phyloP scores from a whole-genome alignment of 2,329 filamentous ascomycete species.

The Rhinocladiella mackenziei region DNA sequence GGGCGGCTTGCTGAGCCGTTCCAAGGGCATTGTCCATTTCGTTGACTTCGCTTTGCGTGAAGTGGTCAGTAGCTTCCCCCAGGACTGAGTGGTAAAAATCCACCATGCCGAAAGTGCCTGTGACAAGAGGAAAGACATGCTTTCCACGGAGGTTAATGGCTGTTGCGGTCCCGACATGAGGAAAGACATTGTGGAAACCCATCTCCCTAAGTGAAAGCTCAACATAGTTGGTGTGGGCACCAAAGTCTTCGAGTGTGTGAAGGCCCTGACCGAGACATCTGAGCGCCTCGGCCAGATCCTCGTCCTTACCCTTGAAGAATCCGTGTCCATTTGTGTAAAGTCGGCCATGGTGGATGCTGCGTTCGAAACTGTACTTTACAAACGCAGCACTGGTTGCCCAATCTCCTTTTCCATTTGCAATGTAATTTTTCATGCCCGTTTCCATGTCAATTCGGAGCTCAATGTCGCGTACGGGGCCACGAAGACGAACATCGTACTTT shows the following conservation, averaged over 20 bases:
- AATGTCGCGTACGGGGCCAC: constrained; percentile 67
- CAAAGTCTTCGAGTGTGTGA: constrained; percentile 74
- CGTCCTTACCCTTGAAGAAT: constrained; percentile 61
- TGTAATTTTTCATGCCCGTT: constrained; percentile 99
- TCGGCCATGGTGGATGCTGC: constrained; percentile 73
- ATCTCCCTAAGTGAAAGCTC: constrained; percentile 72
- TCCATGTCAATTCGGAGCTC: constrained; percentile 69
- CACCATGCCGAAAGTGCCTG: constrained; percentile 69
- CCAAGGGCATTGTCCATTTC: constrained; percentile 72
- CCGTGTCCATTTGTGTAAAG: constrained; percentile 65
- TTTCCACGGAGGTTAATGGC: constrained; percentile 64
- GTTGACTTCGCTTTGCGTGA: constrained; percentile 79
- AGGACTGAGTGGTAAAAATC: constrained; percentile 78
- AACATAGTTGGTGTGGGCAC: constrained; percentile 78
- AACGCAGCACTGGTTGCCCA: constrained; percentile 92
- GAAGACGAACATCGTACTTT: constrained; percentile 73
- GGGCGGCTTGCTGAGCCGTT: constrained; percentile 56
- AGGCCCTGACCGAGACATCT: constrained; percentile 71
- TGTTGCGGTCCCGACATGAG: constrained; percentile 65
- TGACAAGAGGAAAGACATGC: constrained; percentile 69
- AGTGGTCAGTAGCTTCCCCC: constrained; percentile 75
- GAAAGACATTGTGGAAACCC: constrained; percentile 64
- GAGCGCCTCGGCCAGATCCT: constrained; percentile 75
- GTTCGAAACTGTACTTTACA: constrained; percentile 67
- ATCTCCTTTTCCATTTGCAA: constrained; percentile 78